Evolutionary conservation across 768 basidiomycete species (phyloP).

Genomic region (button mushroom (Agaricus bisporus)): DNA sequence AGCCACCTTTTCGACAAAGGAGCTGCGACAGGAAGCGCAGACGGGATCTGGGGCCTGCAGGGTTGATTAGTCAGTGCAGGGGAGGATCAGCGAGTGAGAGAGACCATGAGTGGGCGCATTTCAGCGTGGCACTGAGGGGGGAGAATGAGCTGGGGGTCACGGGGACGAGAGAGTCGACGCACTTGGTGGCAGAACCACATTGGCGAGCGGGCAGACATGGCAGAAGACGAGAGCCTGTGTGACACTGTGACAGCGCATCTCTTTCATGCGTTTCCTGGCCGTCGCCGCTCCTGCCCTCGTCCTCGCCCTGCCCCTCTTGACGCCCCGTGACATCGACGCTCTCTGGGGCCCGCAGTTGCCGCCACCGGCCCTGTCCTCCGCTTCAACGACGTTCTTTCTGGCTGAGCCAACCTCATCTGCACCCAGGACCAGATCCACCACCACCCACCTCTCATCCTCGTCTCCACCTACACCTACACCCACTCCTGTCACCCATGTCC

Average conservation of each 20-base stretch:
- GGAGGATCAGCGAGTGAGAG: background rate
- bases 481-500: too few relatives aligned
- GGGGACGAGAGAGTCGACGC: constrained; percentile 12
- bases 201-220: constrained; percentile 67
- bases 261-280: background rate
- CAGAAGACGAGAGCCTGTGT: constrained; percentile 9
- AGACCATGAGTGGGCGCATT: constrained; percentile 83
- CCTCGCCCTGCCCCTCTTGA: background rate
- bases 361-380: background rate
- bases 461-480: too few relatives aligned
- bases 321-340: constrained; percentile 1
- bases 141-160: constrained; percentile 8
- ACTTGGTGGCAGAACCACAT: constrained; percentile 81
- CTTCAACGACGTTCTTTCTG: too few relatives aligned
- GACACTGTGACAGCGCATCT: background rate
- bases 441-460: background rate
- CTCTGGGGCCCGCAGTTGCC: too few relatives aligned
- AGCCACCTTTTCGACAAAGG: constrained; percentile 76
- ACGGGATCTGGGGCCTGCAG: constrained; percentile 70
- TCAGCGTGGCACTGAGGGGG: constrained; percentile 70
- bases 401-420: too few relatives aligned
- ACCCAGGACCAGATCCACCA: background rate
- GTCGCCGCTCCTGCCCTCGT: background rate
- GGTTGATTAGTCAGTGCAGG: background rate
- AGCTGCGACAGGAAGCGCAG: constrained; percentile 75